phyloP scores from a whole-genome alignment of 2,329 filamentous ascomycete species.

The Penicillium sp. region DNA sequence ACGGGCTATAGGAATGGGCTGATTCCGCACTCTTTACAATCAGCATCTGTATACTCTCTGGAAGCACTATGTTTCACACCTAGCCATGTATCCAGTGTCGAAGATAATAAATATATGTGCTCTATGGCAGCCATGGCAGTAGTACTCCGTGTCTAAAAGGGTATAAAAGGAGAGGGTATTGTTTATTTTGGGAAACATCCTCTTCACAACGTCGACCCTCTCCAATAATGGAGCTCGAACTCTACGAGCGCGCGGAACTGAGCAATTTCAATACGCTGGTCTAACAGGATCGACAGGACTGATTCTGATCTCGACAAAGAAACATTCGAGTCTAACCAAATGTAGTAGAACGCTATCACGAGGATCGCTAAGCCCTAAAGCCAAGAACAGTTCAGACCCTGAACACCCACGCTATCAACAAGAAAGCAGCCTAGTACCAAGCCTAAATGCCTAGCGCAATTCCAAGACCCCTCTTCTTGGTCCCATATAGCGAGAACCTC shows the following conservation, averaged over 20 bases:
- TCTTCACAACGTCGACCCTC: not conserved
- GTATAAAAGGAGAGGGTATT: not conserved
- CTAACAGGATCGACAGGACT: not conserved
- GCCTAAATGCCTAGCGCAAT: not conserved
- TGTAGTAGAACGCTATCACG: not conserved
- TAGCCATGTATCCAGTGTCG: not conserved
- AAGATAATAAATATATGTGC: not conserved
- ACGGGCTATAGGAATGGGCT: no score
- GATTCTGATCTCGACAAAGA: not conserved
- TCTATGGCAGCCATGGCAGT: not conserved
- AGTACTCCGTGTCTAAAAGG: not conserved
- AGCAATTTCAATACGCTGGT: not conserved
- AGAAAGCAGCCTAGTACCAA: not conserved
- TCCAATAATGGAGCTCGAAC: not conserved
- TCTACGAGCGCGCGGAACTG: not conserved
- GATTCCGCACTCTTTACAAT: no score
- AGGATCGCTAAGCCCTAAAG: not conserved
- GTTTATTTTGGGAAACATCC: not conserved
- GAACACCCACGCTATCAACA: not conserved
- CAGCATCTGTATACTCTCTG: no score
- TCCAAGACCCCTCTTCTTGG: not conserved
- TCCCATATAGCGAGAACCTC: not conserved
- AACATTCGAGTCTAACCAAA: not conserved
- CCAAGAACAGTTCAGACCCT: not conserved
- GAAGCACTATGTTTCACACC: not conserved